Percentiles rank a stretch among this genome's conserved stretches.
These are phyloP conservation scores for Acacia acuminata DNA, from an alignment of 306 rosid genomes.

Conservation along the genomic window DNA sequence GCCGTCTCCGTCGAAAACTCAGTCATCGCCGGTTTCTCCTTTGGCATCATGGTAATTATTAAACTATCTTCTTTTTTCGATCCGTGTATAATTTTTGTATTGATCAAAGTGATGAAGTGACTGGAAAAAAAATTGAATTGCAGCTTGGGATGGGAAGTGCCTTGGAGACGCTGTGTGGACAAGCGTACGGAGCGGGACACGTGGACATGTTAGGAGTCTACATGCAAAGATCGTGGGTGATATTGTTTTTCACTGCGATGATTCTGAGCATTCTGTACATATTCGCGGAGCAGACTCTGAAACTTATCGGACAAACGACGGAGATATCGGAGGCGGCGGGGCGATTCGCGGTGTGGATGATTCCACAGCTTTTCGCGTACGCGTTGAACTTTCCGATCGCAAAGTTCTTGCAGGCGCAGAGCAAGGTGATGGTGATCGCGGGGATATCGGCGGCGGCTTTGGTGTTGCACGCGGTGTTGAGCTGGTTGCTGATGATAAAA, in stretches of 20 bases:
- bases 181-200: conserved; percentile 84
- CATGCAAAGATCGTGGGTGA: conserved; percentile 94
- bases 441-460: conserved; percentile 55
- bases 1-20: conserved; percentile 89
- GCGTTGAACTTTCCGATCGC: conserved; percentile 71
- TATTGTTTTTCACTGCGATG: conserved; percentile 49
- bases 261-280: conserved; percentile 50
- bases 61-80: no score
- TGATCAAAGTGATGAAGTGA: neutral
- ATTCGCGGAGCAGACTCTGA: conserved; percentile 50
- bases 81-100: neutral
- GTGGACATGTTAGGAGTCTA: conserved; percentile 76
- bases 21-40: conserved; percentile 88
- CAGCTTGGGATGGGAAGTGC: conserved; percentile 98
- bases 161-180: conserved; percentile 88
- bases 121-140: neutral
- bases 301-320: conserved; percentile 71
- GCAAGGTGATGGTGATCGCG: conserved; percentile 91
- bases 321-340: conserved; percentile 78
- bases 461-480: conserved; percentile 56
- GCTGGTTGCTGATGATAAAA: conserved; percentile 73
- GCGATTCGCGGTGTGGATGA: conserved; percentile 70
- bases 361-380: conserved; percentile 88
- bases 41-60: conserved; percentile 59
- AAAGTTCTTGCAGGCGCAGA: conserved; percentile 84